phyloP scores from a whole-genome alignment of 108 stramenopile species.

The Fistulifera pelliculosa region DNA sequence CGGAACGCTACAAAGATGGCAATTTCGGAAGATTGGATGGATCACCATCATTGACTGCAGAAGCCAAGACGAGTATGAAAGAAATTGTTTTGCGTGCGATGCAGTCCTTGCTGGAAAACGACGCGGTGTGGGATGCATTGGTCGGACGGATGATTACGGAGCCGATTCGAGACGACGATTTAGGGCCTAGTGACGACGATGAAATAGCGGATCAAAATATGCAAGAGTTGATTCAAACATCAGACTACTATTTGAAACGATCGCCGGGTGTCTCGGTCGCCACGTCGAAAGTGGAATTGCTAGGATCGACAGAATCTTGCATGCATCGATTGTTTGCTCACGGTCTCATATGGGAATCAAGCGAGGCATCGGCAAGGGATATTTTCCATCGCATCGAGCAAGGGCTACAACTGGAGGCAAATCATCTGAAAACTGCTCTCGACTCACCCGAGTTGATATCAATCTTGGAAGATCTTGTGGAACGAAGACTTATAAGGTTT shows the following conservation, averaged over 20 bases:
- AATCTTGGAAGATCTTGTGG: slow-evolving; percentile 3
- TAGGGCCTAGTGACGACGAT: slow-evolving; percentile 37
- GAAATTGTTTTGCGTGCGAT: slow-evolving; percentile 48
- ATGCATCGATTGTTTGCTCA: slow-evolving; percentile 38
- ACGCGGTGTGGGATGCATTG: slow-evolving; percentile 53
- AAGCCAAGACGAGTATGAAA: slow-evolving; percentile 48
- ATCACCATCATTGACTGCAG: slow-evolving; percentile 21
- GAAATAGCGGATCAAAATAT: slow-evolving; percentile 24
- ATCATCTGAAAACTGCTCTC: neutral
- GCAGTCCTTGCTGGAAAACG: slow-evolving; percentile 36
- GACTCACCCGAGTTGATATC: neutral
- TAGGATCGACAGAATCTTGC: slow-evolving; percentile 1
- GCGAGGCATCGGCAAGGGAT: neutral
- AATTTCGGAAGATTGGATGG: slow-evolving; percentile 35
- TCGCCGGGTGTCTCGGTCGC: slow-evolving; percentile 72
- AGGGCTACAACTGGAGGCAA: neutral
- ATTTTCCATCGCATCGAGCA: neutral
- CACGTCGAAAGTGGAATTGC: slow-evolving; percentile 31
- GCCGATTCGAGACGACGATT: slow-evolving; percentile 22
- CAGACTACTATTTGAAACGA: slow-evolving; percentile 34
- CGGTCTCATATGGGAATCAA: slow-evolving; percentile 29
- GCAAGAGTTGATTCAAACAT: slow-evolving; percentile 22
- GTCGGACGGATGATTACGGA: slow-evolving; percentile 62
- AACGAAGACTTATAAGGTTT: neutral
- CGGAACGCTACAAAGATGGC: slow-evolving; percentile 26